These are phyloP conservation scores for Breynia disticha DNA, from an alignment of 441 rosid species.

Conservation along the genomic window DNA sequence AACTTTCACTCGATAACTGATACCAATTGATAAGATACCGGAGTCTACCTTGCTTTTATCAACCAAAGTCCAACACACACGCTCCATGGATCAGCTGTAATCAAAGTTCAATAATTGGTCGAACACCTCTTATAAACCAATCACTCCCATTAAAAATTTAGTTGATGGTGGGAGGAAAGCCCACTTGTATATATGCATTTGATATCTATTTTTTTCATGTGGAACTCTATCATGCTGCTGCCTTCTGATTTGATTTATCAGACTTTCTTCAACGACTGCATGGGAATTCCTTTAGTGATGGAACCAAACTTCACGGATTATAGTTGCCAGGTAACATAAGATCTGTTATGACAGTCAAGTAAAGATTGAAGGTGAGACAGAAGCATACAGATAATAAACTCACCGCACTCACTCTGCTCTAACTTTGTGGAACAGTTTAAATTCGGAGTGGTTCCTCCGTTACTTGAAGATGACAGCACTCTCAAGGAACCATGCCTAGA, in stretches of 20 bases:
- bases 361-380: neutral
- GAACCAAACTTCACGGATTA: slow-evolving; percentile 83
- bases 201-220: too few relatives aligned
- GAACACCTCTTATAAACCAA: too few relatives aligned
- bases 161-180: too few relatives aligned
- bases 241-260: slow-evolving; percentile 5
- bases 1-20: too few relatives aligned
- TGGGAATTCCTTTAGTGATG: slow-evolving; percentile 79
- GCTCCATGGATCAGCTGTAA: too few relatives aligned
- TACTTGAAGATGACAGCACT: slow-evolving; percentile 40
- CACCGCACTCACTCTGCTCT: neutral
- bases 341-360: neutral
- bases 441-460: slow-evolving; percentile 67
- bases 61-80: too few relatives aligned
- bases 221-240: neutral
- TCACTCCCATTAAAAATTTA: too few relatives aligned
- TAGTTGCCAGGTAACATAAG: slow-evolving; percentile 61
- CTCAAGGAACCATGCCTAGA: slow-evolving; percentile 40
- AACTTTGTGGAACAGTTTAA: slow-evolving; percentile 45
- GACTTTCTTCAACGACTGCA: slow-evolving; percentile 70
- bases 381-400: too few relatives aligned
- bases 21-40: too few relatives aligned
- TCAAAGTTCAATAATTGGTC: too few relatives aligned
- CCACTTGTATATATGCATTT: too few relatives aligned
- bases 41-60: too few relatives aligned